phyloP scores from a whole-genome alignment of 345 rosid species.

The Capsella bursapastoris region DNA sequence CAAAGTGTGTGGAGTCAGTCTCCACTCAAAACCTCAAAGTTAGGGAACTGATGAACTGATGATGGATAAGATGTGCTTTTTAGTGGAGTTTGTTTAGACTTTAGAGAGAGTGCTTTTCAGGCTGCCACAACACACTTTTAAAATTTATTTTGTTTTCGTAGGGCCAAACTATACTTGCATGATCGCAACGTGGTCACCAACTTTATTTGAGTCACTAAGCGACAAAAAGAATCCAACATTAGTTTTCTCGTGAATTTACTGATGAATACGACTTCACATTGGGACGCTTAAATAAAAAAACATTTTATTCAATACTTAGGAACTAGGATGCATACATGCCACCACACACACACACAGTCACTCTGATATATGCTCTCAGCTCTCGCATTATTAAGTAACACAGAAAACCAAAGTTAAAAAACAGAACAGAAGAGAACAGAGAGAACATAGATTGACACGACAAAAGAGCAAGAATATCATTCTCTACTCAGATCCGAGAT shows the following conservation, averaged over 20 bases:
- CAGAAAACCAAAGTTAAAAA: neutral
- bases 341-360: neutral
- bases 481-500: conserved; percentile 17
- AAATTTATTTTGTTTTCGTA: neutral
- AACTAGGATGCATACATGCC: conserved; percentile 13
- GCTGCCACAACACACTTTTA: neutral
- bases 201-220: neutral
- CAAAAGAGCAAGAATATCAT: neutral
- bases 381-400: conserved; percentile 27
- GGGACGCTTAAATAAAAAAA: neutral
- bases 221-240: neutral
- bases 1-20: conserved; percentile 4
- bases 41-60: neutral
- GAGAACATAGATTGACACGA: conserved; percentile 4
- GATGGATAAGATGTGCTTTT: neutral
- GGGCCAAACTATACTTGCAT: conserved; percentile 15
- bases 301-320: conserved; percentile 6
- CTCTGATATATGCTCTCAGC: neutral
- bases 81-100: neutral
- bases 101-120: neutral
- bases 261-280: conserved; percentile 8
- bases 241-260: neutral
- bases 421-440: neutral
- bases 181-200: conserved; percentile 28
- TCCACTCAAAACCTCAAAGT: conserved; percentile 16